Evolutionary conservation across 257 asterid species (phyloP).

Genomic region (Capsicum rhomboideum): DNA sequence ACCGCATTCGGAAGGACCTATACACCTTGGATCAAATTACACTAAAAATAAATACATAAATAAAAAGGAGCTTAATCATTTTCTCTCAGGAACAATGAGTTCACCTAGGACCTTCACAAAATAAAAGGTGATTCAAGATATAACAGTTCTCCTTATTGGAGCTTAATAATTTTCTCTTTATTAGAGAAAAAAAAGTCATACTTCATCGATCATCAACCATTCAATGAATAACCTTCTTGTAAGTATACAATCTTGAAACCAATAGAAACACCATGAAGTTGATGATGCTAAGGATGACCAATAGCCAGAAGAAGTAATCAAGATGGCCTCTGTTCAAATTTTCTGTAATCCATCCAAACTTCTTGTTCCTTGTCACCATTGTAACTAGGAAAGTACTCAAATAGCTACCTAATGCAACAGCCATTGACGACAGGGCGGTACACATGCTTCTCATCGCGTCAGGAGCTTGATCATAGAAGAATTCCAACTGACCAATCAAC

Average conservation of each 20-base stretch:
- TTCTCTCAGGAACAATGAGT: too few relatives aligned
- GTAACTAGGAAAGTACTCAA: constrained; percentile 52
- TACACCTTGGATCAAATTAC: too few relatives aligned
- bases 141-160: too few relatives aligned
- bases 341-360: constrained; percentile 67
- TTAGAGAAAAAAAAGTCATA: background rate
- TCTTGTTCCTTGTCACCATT: constrained; percentile 42
- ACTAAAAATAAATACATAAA: too few relatives aligned
- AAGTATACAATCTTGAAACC: constrained; percentile 31
- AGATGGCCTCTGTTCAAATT: constrained; percentile 69
- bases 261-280: constrained; percentile 44
- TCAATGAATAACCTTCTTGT: constrained; percentile 45
- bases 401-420: constrained; percentile 63
- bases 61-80: too few relatives aligned
- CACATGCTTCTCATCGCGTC: constrained; percentile 78
- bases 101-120: too few relatives aligned
- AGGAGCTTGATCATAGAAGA: constrained; percentile 81
- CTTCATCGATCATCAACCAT: background rate
- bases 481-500: constrained; percentile 68
- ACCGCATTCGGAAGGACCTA: too few relatives aligned
- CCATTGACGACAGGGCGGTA: constrained; percentile 56
- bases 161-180: background rate
- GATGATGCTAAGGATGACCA: constrained; percentile 48
- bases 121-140: too few relatives aligned
- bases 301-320: constrained; percentile 61